Evolutionary conservation across 208 protist species (phyloP).

Genomic region (Trichomonas vaginalis): DNA sequence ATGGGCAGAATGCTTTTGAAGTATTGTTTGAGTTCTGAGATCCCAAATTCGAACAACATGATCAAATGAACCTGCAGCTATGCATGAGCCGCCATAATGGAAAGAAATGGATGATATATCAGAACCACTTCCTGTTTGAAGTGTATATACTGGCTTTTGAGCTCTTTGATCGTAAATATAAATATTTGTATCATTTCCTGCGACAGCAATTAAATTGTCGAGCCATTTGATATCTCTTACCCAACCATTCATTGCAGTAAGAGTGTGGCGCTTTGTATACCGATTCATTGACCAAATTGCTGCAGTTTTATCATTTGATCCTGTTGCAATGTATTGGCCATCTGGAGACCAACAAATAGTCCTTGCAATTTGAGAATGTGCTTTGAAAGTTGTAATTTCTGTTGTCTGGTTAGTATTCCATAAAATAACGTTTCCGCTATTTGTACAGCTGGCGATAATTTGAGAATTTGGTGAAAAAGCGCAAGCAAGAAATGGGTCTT

Average conservation of each 20-base stretch:
- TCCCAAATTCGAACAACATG: not conserved
- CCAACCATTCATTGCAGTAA: not conserved
- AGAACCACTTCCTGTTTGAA: not conserved
- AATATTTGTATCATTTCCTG: not conserved
- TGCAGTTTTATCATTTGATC: not conserved
- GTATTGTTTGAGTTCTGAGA: not conserved
- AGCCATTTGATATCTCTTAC: not conserved
- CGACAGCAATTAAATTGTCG: not conserved
- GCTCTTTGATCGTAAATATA: not conserved
- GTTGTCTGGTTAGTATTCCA: not conserved
- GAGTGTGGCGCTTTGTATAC: not conserved
- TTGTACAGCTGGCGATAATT: not conserved
- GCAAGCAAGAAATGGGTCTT: not conserved
- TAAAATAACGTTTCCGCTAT: not conserved
- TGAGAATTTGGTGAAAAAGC: not conserved
- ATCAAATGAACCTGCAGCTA: not conserved
- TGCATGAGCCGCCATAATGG: not conserved
- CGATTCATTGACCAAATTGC: not conserved
- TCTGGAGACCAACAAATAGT: not conserved
- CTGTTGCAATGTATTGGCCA: not conserved
- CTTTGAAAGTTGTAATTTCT: not conserved
- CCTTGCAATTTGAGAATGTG: not conserved
- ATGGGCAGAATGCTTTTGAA: not conserved
- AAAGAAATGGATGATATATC: slow-evolving; percentile 1
- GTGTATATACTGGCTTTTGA: not conserved